Percentiles rank a stretch among this genome's conserved stretches.
Conservation (phyloP, 2,329 filamentous ascomycete genomes). For the Talaromyces sp. region DNA sequence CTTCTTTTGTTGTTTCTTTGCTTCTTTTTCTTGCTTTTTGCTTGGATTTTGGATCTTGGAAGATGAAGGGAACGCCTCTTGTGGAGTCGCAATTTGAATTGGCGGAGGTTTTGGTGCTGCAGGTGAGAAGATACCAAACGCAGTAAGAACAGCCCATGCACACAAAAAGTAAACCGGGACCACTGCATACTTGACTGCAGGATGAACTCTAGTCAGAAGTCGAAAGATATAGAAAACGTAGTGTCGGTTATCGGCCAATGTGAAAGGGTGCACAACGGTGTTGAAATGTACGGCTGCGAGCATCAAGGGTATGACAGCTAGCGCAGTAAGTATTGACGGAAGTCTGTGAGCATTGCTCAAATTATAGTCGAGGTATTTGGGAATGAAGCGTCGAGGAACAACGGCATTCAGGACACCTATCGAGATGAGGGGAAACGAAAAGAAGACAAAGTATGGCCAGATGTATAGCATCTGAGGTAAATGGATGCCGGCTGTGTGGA, state of each 20-base stretch:
- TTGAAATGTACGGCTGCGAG: conserved; percentile 66
- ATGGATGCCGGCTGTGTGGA: conserved; percentile 86
- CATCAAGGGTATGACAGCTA: conserved; percentile 42
- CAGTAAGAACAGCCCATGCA: conserved; percentile 65
- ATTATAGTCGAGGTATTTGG: conserved; percentile 33
- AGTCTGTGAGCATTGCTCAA: conserved; percentile 32
- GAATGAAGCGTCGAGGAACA: conserved; percentile 32
- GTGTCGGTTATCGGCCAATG: conserved; percentile 91
- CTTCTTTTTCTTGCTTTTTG: conserved; percentile 23
- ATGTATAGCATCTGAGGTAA: conserved; percentile 92
- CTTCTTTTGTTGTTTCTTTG: conserved; percentile 25
- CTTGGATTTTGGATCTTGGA: conserved; percentile 20
- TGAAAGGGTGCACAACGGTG: conserved; percentile 93
- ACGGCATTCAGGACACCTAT: conserved; percentile 49
- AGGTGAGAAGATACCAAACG: conserved; percentile 50
- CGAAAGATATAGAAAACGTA: conserved; percentile 98
- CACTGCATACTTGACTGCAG: conserved; percentile 63
- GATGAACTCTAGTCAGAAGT: conserved; percentile 67
- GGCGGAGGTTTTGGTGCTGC: conserved; percentile 7
- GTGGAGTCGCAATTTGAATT: conserved; percentile 12
- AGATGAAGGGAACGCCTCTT: conserved; percentile 21
- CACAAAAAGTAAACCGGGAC: conserved; percentile 68
- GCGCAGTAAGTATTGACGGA: conserved; percentile 38
- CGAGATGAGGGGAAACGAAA: conserved; percentile 74
- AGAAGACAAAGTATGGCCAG: conserved; percentile 86